These are phyloP conservation scores for Cytospora mali DNA, from an alignment of 2,329 filamentous ascomycete species.

Conservation along the genomic window DNA sequence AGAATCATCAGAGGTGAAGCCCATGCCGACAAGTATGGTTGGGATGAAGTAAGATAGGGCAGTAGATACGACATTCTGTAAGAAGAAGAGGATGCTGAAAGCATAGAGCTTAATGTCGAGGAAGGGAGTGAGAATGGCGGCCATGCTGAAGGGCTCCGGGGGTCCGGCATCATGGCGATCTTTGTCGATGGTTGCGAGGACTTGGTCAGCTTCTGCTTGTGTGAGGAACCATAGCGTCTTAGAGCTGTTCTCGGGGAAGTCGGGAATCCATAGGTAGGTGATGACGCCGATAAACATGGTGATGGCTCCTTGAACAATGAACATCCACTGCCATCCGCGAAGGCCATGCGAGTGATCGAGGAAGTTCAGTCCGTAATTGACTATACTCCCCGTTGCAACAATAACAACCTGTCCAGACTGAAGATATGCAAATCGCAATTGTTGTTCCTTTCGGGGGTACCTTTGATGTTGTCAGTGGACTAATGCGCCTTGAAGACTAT, in stretches of 20 bases:
- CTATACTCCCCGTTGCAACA: conserved; percentile 65
- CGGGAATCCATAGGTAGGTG: conserved; percentile 72
- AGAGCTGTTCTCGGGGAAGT: conserved; percentile 66
- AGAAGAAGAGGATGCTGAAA: conserved; percentile 66
- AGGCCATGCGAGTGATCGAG: conserved; percentile 58
- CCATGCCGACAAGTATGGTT: conserved; percentile 60
- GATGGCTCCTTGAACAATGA: conserved; percentile 65
- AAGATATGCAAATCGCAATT: conserved; percentile 66
- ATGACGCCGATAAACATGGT: conserved; percentile 59
- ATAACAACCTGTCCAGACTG: conserved; percentile 67
- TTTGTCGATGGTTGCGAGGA: conserved; percentile 58
- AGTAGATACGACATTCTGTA: conserved; percentile 68
- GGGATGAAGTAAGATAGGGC: conserved; percentile 68
- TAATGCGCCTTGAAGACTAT: background rate
- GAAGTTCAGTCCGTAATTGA: conserved; percentile 70
- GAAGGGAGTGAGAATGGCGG: conserved; percentile 58
- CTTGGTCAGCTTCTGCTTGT: conserved; percentile 57
- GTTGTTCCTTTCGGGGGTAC: conserved; percentile 66
- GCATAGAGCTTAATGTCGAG: conserved; percentile 65
- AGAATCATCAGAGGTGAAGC: conserved; percentile 52
- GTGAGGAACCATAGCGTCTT: conserved; percentile 61
- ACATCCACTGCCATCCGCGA: conserved; percentile 71
- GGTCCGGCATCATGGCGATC: conserved; percentile 62
- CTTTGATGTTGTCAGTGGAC: background rate
- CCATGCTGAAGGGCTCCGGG: conserved; percentile 58